These are phyloP conservation scores for Pythium folliculosum DNA, from an alignment of 352 stramenopile genomes.

Conservation along the genomic window DNA sequence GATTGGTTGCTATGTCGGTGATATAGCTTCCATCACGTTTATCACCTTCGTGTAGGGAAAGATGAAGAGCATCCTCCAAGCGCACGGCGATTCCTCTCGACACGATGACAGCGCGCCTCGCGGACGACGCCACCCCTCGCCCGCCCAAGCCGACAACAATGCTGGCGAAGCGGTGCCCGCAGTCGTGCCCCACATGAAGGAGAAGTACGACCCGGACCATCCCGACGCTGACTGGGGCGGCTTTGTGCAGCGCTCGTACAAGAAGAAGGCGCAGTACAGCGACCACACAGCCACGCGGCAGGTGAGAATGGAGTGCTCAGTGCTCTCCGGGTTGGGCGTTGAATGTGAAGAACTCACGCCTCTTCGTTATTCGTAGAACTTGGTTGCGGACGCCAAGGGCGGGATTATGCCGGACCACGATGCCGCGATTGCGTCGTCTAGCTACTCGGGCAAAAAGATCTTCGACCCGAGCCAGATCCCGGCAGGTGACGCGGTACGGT, in stretches of 20 bases:
- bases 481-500: conserved; percentile 30
- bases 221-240: conserved; percentile 76
- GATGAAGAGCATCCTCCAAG: conserved; percentile 45
- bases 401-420: conserved; percentile 53
- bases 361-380: conserved; percentile 33
- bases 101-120: neutral
- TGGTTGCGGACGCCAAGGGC: conserved; percentile 54
- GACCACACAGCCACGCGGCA: conserved; percentile 21
- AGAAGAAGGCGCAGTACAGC: conserved; percentile 42
- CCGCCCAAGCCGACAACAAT: conserved; percentile 17
- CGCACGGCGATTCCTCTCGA: conserved; percentile 21
- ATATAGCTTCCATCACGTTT: no score
- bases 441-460: conserved; percentile 47
- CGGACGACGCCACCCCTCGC: neutral
- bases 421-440: conserved; percentile 18
- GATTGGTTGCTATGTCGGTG: neutral
- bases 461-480: conserved; percentile 56
- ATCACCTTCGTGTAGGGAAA: no score
- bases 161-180: neutral
- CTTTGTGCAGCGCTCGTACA: conserved; percentile 61
- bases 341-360: neutral
- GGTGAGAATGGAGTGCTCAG: conserved; percentile 4
- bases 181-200: conserved; percentile 49
- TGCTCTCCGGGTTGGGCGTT: no score
- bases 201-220: conserved; percentile 77